Evolutionary conservation across 371 early-diverging fungal genomes (phyloP), one percentile per base, ranked within the genome.

Genomic region (Rhizomucor pusillus): DNA sequence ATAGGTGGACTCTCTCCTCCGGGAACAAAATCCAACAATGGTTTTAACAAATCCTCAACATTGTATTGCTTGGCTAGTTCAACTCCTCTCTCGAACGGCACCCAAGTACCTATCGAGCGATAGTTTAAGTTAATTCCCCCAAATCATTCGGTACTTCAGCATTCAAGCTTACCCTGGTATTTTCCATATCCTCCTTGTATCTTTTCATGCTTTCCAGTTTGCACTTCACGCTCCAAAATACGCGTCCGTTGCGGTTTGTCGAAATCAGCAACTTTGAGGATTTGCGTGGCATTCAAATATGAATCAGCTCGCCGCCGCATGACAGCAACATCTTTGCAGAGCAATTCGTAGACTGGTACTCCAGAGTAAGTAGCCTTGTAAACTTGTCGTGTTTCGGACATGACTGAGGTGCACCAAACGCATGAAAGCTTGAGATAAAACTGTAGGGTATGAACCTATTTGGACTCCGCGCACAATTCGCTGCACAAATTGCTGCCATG

Each of bases 171-270:
- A 58, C 96, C 96, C 75, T 95, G 94, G 65, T 93, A 94, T 75
- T 94, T 94, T 25, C 97, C 97, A 56, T 95, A 94, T 11, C 97
- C 97, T 13, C 97, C 97, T 70, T 95, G 95, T 5, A 96, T 88
- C 66, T 94, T 94, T 52, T 95, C 95, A 59, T 91, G 93, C 41
- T 76, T 69, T 7, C 92, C 93, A 0, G 62, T 80, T 56, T 85
- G 84, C 1, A 94, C 85, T 62, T 92, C 93, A 52, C 84, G 78
- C 64, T 96, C 97, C 41, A 96, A 69, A 56, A 96, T 93, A 54
- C 91, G 86, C 16, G 94, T 93, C 33, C 97, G 77, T 55, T 82
- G 80, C 1, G 88, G 89, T 79, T 95, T 95, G 47, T 94, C 95
- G 52, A 95, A 82, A 24, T 85, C 87, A 13, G 95, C 97, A 14